A percentile compares a stretch with the other conserved stretches of the same genome.
These are phyloP conservation scores for Hippophae gyantsensis DNA, from an alignment of 306 rosid species.

Conservation along the genomic window DNA sequence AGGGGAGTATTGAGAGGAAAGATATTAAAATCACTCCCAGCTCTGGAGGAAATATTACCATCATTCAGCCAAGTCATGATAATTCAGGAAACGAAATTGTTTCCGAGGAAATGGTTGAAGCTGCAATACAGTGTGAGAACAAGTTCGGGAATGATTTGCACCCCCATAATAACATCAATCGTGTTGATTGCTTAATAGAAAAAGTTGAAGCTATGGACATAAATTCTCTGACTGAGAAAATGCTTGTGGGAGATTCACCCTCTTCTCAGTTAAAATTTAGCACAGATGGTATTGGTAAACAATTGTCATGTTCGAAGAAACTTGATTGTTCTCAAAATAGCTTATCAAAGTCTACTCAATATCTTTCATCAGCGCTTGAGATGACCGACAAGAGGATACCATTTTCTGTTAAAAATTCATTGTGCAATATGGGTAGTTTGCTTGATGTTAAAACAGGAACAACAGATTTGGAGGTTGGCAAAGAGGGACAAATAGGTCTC, in stretches of 20 bases:
- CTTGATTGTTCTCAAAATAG: slow-evolving; percentile 17
- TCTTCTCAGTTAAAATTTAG: slow-evolving; percentile 20
- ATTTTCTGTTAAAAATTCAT: slow-evolving; percentile 36
- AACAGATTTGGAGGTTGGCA: slow-evolving; percentile 20
- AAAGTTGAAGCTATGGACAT: slow-evolving; percentile 40
- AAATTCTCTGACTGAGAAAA: slow-evolving; percentile 17
- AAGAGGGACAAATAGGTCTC: slow-evolving; percentile 17
- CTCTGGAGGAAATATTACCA: slow-evolving; percentile 1
- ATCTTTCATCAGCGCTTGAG: slow-evolving; percentile 20
- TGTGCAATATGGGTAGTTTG: slow-evolving; percentile 35
- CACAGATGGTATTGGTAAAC: slow-evolving; percentile 24
- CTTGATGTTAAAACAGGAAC: slow-evolving; percentile 23
- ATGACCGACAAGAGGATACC: slow-evolving; percentile 30
- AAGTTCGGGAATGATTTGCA: slow-evolving; percentile 14
- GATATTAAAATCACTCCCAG: slow-evolving; percentile 13
- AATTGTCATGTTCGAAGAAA: slow-evolving; percentile 19
- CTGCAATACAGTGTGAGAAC: slow-evolving; percentile 1
- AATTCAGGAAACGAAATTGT: slow-evolving; percentile 1
- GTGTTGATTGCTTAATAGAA: slow-evolving; percentile 36
- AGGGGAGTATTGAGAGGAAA: slow-evolving; percentile 3
- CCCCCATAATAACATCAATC: slow-evolving; percentile 18
- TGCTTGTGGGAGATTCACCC: slow-evolving; percentile 18
- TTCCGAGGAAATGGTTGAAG: slow-evolving; percentile 5
- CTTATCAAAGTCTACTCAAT: slow-evolving; percentile 1
- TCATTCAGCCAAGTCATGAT: slow-evolving; percentile 6